Conservation (phyloP, 805 yeast genomes). For the Candida silvicultrix region DNA sequence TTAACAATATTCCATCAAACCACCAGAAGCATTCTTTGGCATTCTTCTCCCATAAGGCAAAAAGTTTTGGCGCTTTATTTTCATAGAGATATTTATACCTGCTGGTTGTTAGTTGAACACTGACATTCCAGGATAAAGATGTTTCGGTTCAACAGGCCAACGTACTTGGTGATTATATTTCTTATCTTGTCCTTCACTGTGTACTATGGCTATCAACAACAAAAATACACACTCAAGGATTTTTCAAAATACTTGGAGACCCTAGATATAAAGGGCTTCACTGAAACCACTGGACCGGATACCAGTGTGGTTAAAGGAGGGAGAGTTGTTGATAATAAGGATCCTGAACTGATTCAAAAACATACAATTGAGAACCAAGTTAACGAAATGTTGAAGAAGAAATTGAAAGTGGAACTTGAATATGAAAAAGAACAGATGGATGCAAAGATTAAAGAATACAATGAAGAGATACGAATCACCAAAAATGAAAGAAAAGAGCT, state of each 20-base stretch:
- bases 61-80: no score
- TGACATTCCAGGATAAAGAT: no score
- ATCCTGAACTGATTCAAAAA: slow-evolving; percentile 9
- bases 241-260: slow-evolving; percentile 5
- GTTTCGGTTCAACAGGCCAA: neutral
- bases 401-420: slow-evolving; percentile 6
- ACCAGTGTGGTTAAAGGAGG: slow-evolving; percentile 1
- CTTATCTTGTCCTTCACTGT: neutral
- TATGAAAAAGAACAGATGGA: slow-evolving; percentile 2
- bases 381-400: slow-evolving; percentile 13
- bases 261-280: slow-evolving; percentile 2
- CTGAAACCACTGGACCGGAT: neutral
- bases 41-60: no score
- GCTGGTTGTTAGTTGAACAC: no score
- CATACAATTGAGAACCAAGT: slow-evolving; percentile 14
- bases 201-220: neutral
- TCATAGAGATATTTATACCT: no score
- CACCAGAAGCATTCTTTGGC: no score
- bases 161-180: neutral
- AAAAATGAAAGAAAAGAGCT: neutral
- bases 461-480: neutral
- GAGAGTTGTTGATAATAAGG: slow-evolving; percentile 7
- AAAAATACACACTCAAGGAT: slow-evolving; percentile 6
- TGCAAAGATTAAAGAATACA: neutral
- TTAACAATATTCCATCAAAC: no score